Evolutionary conservation across 257 asterid species (phyloP), one percentile per base, ranked within the genome.

Genomic region (Nemophila menziesii): DNA sequence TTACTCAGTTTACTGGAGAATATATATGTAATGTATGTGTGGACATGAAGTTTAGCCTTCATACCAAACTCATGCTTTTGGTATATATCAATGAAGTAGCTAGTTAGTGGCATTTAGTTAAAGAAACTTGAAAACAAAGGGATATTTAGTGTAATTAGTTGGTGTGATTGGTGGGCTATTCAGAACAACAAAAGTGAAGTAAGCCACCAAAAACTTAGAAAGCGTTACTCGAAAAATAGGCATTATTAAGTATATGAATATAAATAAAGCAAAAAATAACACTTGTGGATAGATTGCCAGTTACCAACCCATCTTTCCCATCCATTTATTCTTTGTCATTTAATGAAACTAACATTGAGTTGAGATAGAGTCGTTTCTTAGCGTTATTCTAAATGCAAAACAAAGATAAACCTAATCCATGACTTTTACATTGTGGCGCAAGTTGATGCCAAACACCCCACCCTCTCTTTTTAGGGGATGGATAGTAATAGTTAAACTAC

Each of bases 251-350:
- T 29, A 5, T 4, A 29, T 29, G 36, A 29, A 29, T 29, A 29
- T 29, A 24, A 9, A 24, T 4, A 24, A 24, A 4, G 33, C 4
- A 24, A 9, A 24, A 24, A 29, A 3, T 7, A 2, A 29, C 7
- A 65, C 19, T 33, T 16, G 49, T 57, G 36, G 22, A 61, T 40
- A 58, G 46, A 60, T 57, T 42, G 70, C 72, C 80, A 60, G 66
- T 70, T 77, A 74, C 77, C 68, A 55, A 56, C 69, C 71, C 69
- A 70, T 69, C 74, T 61, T 78, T 73, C 69, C 61, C 52, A 63
- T 74, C 77, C 86, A 50, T 67, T 72, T 67, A 58, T 77, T 69
- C 79, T 37, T 60, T 63, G 61, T 57, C 75, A 73, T 67, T 67
- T 67, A 74, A 53, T 74, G 63, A 54, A 65, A 57, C 50, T 48